Evolutionary conservation across 176 grass and related monocot genomes (phyloP).

Genomic region (Eleusine coracana): DNA sequence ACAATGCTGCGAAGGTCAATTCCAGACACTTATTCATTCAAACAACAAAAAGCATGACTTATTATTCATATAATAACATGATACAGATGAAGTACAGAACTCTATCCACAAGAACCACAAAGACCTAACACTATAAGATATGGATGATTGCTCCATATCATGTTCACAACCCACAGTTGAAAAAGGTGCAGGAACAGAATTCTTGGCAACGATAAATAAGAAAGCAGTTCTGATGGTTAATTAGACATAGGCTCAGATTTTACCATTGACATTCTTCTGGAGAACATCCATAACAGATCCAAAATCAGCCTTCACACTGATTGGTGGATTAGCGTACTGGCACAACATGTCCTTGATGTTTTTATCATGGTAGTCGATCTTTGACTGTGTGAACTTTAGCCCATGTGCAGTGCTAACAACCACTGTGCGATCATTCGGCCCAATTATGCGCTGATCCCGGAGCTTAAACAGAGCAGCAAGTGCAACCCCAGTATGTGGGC

Average conservation of each 20-base stretch:
- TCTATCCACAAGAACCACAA: constrained; percentile 57
- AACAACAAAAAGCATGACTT: constrained; percentile 20
- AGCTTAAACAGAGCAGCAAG: constrained; percentile 74
- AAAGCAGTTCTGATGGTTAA: constrained; percentile 25
- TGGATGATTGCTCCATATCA: constrained; percentile 41
- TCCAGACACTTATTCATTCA: constrained; percentile 36
- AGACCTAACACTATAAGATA: constrained; percentile 60
- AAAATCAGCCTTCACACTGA: constrained; percentile 73
- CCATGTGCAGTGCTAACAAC: constrained; percentile 85
- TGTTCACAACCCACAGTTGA: constrained; percentile 38
- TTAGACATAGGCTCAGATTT: constrained; percentile 41
- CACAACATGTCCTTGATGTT: constrained; percentile 68
- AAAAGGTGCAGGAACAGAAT: constrained; percentile 42
- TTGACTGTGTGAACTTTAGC: constrained; percentile 80
- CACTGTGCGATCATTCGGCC: constrained; percentile 67
- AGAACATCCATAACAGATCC: constrained; percentile 82
- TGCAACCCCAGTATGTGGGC: constrained; percentile 78
- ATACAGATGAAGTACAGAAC: constrained; percentile 57
- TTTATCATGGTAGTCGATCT: constrained; percentile 75
- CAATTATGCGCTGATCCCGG: constrained; percentile 56
- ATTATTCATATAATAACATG: constrained; percentile 45
- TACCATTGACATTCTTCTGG: constrained; percentile 62
- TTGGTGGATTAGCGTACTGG: constrained; percentile 61
- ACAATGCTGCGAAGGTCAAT: background rate
- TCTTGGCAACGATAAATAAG: constrained; percentile 29